These are phyloP conservation scores for Hordeum pubiflorum DNA, from an alignment of 202 grass and related monocot genomes.

Conservation along the genomic window DNA sequence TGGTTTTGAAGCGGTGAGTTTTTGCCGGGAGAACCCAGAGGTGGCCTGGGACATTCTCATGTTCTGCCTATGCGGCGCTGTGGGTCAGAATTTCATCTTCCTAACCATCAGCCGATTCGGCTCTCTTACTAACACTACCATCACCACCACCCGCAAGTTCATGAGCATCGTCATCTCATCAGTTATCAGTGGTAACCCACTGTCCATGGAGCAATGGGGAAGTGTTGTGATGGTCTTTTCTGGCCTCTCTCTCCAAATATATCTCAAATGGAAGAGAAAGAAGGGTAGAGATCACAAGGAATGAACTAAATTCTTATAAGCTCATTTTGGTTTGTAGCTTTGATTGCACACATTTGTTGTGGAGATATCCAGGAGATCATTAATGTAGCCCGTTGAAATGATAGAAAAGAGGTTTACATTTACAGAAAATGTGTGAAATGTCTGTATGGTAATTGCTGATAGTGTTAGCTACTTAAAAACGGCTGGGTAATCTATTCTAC, in stretches of 20 bases:
- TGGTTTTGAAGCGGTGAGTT: conserved; percentile 77
- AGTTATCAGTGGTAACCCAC: conserved; percentile 80
- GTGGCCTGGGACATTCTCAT: conserved; percentile 92
- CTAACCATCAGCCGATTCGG: conserved; percentile 93
- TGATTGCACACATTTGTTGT: conserved; percentile 17
- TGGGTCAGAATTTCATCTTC: conserved; percentile 98
- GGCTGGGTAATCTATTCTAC: neutral
- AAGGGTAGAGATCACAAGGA: conserved; percentile 43
- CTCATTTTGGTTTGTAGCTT: neutral
- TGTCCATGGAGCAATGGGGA: conserved; percentile 80
- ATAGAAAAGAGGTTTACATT: conserved; percentile 1
- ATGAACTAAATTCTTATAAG: conserved; percentile 17
- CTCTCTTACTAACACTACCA: conserved; percentile 92
- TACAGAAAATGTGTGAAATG: neutral
- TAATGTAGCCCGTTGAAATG: neutral
- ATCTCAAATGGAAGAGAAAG: conserved; percentile 85
- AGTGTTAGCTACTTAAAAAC: too few relatives aligned
- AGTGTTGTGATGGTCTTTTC: conserved; percentile 87
- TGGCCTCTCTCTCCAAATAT: conserved; percentile 86
- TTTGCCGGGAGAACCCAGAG: conserved; percentile 84
- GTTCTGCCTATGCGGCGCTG: conserved; percentile 81
- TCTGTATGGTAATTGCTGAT: neutral
- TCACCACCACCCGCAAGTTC: conserved; percentile 94
- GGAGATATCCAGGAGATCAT: neutral
- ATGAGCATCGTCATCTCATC: conserved; percentile 98